Evolutionary conservation across 139 green algal species (phyloP), one percentile per base, ranked within the genome.

Genomic region (Medakamo hakoo): DNA sequence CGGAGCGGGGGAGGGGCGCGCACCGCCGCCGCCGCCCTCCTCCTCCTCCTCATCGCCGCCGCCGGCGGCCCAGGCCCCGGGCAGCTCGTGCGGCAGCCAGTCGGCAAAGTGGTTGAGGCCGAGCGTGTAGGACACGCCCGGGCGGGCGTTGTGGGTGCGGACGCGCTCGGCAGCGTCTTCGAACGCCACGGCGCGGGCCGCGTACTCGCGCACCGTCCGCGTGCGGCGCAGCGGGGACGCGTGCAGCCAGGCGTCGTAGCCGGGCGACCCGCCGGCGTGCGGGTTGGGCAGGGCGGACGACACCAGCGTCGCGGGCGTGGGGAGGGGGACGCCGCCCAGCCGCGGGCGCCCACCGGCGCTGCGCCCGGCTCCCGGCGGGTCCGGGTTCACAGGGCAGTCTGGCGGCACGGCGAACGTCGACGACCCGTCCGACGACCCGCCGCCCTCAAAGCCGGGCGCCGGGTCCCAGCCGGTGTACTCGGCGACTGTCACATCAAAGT

Each of bases 31-130:
- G n/a, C n/a, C n/a, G n/a, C n/a, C n/a, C 40, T 21, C 40, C 9
- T 16, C 40, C 9, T 16, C 16, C 40, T 52, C 40, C 40, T 9
- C 40, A 52, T 9, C 40, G 9, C 40, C 9, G 9, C 9, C 9
- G 40, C 16, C 9, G 9, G 9, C 9, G 40, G 9, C 16, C 40
- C 9, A 9, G 9, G 16, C 9, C 40, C 9, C 40, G 40, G 9
- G 40, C 40, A 9, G 40, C 64, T 84, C 78, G 27, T 73, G 68
- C 4, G 58, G 58, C 3, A 71, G 69, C 72, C 70, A 80, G 69
- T 84, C 78, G 1, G 69, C 76, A 63, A 80, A 78, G 28, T 65
- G 63, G 63, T 83, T 84, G 18, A 78, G 26, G 4, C 40, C 72
- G 29, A 80, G 57, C 48, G 32, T 60, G 61, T 74, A 70, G 30